Evolutionary conservation across 2,329 filamentous ascomycete species (phyloP).

Genomic region (Paraphaeosphaeria minitans): DNA sequence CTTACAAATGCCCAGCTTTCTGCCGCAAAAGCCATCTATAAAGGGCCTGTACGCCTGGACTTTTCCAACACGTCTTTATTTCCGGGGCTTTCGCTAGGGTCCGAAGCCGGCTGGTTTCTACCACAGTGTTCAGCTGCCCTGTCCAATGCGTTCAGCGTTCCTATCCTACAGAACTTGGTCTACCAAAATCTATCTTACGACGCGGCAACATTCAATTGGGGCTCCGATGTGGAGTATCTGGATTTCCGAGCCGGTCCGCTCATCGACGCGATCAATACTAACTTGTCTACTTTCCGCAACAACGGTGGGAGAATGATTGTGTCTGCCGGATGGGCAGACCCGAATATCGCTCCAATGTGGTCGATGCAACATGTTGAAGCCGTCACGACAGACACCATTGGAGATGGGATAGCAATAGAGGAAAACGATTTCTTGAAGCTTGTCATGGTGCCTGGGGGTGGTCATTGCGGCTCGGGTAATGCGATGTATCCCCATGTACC

Average conservation of each 20-base stretch:
- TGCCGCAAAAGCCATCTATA: constrained; percentile 3
- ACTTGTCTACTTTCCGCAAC: constrained; percentile 8
- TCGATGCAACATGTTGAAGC: constrained; percentile 10
- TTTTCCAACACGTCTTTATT: neutral
- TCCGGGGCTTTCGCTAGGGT: constrained; percentile 4
- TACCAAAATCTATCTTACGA: constrained; percentile 6
- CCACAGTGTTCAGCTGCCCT: constrained; percentile 2
- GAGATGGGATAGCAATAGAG: neutral
- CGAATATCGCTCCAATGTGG: constrained; percentile 9
- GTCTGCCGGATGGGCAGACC: constrained; percentile 11
- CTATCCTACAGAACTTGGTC: constrained; percentile 3
- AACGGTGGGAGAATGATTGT: constrained; percentile 6
- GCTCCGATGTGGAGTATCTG: neutral
- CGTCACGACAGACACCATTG: constrained; percentile 3
- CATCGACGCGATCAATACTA: constrained; percentile 5
- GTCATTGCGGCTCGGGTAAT: constrained; percentile 8
- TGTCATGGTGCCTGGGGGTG: constrained; percentile 10
- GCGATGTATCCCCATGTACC: constrained; percentile 10
- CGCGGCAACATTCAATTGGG: constrained; percentile 6
- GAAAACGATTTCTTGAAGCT: constrained; percentile 12
- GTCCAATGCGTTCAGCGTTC: constrained; percentile 2
- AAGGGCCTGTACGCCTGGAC: constrained; percentile 7
- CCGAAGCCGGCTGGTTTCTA: constrained; percentile 4
- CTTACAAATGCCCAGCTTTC: constrained; percentile 8
- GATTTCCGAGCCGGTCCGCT: constrained; percentile 1